phyloP scores from a whole-genome alignment of 2,329 filamentous ascomycete species.

The Hypoxylon sp. region DNA sequence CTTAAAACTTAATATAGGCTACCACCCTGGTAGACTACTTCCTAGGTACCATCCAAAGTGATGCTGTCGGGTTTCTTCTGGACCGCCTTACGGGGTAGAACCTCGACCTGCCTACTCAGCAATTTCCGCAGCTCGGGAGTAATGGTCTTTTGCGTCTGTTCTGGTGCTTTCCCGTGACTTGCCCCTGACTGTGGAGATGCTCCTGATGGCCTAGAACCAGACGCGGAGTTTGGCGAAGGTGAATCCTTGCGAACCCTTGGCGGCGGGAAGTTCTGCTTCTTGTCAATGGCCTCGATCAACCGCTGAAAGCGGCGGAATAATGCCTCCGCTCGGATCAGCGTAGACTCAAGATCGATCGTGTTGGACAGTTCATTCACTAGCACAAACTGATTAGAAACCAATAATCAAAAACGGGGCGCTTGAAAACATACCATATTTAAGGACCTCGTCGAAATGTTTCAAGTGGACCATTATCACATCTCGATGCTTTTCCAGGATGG shows the following conservation, averaged over 20 bases:
- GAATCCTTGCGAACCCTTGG: constrained; percentile 55
- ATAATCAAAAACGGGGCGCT: background rate
- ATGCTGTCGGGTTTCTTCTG: constrained; percentile 48
- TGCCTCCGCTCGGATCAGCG: constrained; percentile 86
- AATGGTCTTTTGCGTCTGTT: constrained; percentile 61
- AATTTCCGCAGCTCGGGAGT: constrained; percentile 69
- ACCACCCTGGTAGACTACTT: constrained; percentile 28
- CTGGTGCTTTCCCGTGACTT: constrained; percentile 55
- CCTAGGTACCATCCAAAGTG: constrained; percentile 40
- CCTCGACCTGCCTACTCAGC: constrained; percentile 58
- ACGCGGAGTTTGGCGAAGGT: constrained; percentile 35
- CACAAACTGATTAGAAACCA: constrained; percentile 13
- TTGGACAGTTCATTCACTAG: constrained; percentile 94
- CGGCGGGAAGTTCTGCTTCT: constrained; percentile 85
- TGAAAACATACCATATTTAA: constrained; percentile 84
- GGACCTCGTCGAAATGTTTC: constrained; percentile 93
- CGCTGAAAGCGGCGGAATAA: constrained; percentile 91
- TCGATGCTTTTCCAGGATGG: constrained; percentile 95
- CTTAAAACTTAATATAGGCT: constrained; percentile 3
- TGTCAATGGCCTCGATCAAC: constrained; percentile 91
- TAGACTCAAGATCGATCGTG: constrained; percentile 90
- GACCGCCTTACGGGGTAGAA: constrained; percentile 48
- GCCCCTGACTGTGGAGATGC: constrained; percentile 30
- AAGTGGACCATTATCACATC: constrained; percentile 96
- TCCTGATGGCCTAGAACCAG: constrained; percentile 36